These are phyloP conservation scores for Marsdenia floribunda DNA, from an alignment of 257 asterid species.

Conservation along the genomic window DNA sequence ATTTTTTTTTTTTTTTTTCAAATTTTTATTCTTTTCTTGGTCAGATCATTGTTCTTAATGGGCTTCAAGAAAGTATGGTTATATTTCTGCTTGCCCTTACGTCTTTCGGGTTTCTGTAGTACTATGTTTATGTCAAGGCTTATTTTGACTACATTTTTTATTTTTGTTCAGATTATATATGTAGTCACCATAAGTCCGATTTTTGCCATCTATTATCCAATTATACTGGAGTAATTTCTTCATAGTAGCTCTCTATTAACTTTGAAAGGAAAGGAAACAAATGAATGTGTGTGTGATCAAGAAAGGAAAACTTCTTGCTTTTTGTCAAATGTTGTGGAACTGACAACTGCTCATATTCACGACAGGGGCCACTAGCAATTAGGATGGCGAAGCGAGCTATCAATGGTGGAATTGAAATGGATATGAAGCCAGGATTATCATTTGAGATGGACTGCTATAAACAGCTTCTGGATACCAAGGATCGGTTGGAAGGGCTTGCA, in stretches of 20 bases:
- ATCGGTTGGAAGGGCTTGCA: slow-evolving; percentile 86
- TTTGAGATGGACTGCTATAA: slow-evolving; percentile 81
- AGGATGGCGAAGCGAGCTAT: slow-evolving; percentile 88
- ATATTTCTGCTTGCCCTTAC: background rate
- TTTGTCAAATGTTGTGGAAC: background rate
- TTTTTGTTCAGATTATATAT: background rate
- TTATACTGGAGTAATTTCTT: background rate
- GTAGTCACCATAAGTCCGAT: background rate
- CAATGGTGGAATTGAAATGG: slow-evolving; percentile 58
- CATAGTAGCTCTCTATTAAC: background rate
- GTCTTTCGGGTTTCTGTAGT: background rate
- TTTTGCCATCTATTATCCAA: background rate
- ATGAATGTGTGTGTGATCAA: background rate
- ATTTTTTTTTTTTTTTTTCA: background rate
- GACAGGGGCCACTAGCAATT: slow-evolving; percentile 89
- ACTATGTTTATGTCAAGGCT: background rate
- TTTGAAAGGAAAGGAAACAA: background rate
- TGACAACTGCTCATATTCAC: background rate
- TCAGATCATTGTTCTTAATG: background rate
- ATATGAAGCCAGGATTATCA: slow-evolving; percentile 49
- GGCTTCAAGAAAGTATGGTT: background rate
- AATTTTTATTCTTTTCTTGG: no score
- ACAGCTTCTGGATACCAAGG: slow-evolving; percentile 58
- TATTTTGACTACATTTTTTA: background rate
- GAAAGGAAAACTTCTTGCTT: background rate